These are phyloP conservation scores for Ampelocalamus luodianensis DNA, from an alignment of 176 grass and related monocot species.

Conservation along the genomic window DNA sequence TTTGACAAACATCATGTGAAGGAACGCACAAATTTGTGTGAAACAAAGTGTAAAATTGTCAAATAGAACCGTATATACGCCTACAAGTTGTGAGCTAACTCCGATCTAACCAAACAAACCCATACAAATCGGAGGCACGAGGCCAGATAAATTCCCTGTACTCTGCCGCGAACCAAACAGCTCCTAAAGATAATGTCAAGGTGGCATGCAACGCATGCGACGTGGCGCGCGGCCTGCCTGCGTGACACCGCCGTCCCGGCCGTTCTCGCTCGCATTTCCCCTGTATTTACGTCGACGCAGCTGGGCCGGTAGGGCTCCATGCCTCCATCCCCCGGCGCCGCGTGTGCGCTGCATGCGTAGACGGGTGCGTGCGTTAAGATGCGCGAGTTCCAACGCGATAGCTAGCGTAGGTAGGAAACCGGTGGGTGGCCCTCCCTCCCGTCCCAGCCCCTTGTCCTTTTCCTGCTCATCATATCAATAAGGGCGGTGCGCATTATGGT, in stretches of 20 bases:
- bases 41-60: neutral
- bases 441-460: conserved; percentile 25
- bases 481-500: conserved; percentile 31
- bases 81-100: neutral
- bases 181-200: neutral
- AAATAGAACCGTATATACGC: neutral
- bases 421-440: conserved; percentile 2
- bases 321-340: neutral
- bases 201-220: too few relatives aligned
- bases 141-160: neutral
- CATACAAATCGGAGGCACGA: neutral
- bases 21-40: neutral
- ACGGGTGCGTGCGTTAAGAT: neutral
- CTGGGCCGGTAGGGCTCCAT: neutral
- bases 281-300: neutral
- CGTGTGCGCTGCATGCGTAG: conserved; percentile 1
- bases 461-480: neutral
- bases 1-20: neutral
- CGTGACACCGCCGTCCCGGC: neutral
- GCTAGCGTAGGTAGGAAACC: conserved; percentile 26
- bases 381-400: conserved; percentile 53
- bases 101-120: neutral
- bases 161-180: neutral
- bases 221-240: neutral
- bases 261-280: neutral